phyloP scores from a whole-genome alignment of 2,329 filamentous ascomycete species.

The Hypoxylon sp. region DNA sequence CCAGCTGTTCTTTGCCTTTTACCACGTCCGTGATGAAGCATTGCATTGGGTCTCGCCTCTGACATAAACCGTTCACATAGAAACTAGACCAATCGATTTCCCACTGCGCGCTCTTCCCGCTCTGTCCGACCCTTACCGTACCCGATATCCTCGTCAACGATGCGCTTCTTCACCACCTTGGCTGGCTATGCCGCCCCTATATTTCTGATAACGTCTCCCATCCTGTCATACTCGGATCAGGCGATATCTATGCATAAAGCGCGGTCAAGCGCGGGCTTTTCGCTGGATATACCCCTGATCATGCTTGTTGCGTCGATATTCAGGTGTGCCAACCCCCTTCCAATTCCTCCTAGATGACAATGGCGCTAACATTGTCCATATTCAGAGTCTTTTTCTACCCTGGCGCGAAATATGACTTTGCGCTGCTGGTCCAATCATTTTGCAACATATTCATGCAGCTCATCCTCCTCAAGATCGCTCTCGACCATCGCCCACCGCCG shows the following conservation, averaged over 20 bases:
- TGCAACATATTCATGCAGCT: constrained; percentile 71
- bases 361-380: constrained; percentile 3
- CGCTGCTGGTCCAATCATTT: constrained; percentile 69
- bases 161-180: constrained; percentile 57
- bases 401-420: constrained; percentile 69
- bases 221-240: constrained; percentile 72
- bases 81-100: constrained; percentile 6
- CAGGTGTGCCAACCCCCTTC: constrained; percentile 54
- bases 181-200: constrained; percentile 67
- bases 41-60: neutral
- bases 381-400: constrained; percentile 74
- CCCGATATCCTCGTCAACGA: constrained; percentile 31
- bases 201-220: constrained; percentile 69
- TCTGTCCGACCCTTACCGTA: constrained; percentile 1
- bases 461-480: constrained; percentile 70
- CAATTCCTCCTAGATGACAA: neutral
- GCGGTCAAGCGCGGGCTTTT: constrained; percentile 73
- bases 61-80: constrained; percentile 4
- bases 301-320: constrained; percentile 75
- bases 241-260: constrained; percentile 69
- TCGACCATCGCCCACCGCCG: constrained; percentile 70
- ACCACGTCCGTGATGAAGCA: neutral
- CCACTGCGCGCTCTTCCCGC: constrained; percentile 1
- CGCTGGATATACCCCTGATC: constrained; percentile 74
- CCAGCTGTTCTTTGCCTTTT: neutral